These are phyloP conservation scores for Hypocrella siamensis DNA, from an alignment of 2,329 filamentous ascomycete genomes.

Conservation along the genomic window DNA sequence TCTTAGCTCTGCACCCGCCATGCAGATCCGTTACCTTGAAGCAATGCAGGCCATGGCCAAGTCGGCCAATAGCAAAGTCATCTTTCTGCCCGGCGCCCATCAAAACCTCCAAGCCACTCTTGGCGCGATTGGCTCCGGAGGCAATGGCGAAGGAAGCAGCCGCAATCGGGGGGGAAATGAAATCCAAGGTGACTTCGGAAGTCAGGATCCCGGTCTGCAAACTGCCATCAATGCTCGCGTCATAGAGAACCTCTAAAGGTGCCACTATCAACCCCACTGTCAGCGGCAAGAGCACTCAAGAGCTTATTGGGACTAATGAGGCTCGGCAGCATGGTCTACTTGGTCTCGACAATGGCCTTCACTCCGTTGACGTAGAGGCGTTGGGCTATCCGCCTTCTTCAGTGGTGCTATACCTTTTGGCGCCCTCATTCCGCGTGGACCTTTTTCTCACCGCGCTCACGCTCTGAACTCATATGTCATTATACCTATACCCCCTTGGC, in stretches of 20 bases:
- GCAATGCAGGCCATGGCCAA: slow-evolving; percentile 99
- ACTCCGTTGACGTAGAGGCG: too few species aligned
- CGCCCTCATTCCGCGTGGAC: slow-evolving; percentile 1
- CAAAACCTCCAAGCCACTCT: slow-evolving; percentile 38
- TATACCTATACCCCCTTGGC: too few species aligned
- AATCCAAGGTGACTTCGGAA: slow-evolving; percentile 34
- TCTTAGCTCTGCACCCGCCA: slow-evolving; percentile 76
- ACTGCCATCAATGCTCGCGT: slow-evolving; percentile 67
- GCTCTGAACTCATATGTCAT: too few species aligned
- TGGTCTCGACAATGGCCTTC: slow-evolving; percentile 13
- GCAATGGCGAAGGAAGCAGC: slow-evolving; percentile 30
- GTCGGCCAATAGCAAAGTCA: slow-evolving; percentile 75
- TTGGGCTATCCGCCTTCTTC: slow-evolving; percentile 8
- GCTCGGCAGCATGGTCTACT: slow-evolving; percentile 18
- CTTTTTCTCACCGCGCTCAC: background rate
- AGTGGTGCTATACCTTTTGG: slow-evolving; percentile 1
- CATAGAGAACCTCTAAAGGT: slow-evolving; percentile 65
- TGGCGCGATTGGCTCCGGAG: slow-evolving; percentile 24
- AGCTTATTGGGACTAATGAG: slow-evolving; percentile 16
- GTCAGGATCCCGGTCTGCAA: slow-evolving; percentile 50
- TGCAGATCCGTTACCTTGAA: slow-evolving; percentile 97
- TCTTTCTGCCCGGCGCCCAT: slow-evolving; percentile 53
- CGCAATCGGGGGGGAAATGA: slow-evolving; percentile 24
- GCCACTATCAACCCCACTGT: too few species aligned
- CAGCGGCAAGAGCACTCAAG: too few species aligned